Conservation (phyloP, 2,329 filamentous ascomycete species). For the Cadophora sp. region DNA sequence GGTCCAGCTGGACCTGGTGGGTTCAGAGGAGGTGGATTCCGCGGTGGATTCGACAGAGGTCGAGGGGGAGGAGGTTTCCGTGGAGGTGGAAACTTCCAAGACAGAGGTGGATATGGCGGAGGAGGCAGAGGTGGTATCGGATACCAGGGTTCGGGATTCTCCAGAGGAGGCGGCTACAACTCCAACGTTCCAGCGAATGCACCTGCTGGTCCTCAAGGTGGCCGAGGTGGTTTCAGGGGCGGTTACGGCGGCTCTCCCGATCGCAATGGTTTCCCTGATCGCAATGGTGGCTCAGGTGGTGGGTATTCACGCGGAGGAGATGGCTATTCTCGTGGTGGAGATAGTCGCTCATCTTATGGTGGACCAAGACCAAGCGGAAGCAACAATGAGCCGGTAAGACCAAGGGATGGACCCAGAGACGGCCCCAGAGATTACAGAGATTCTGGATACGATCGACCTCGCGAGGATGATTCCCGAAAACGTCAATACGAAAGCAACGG, state of each 20-base stretch:
- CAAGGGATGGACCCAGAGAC: constrained; percentile 46
- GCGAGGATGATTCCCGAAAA: constrained; percentile 59
- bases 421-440: constrained; percentile 53
- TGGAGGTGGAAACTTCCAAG: constrained; percentile 44
- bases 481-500: constrained; percentile 65
- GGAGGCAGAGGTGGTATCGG: constrained; percentile 45
- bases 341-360: constrained; percentile 44
- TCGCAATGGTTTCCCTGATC: constrained; percentile 44
- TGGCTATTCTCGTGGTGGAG: constrained; percentile 46
- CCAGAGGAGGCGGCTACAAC: constrained; percentile 41
- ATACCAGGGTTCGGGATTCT: constrained; percentile 41
- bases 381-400: constrained; percentile 84
- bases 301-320: constrained; percentile 50
- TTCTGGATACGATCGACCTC: constrained; percentile 59
- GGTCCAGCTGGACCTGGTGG: constrained; percentile 58
- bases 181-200: constrained; percentile 60
- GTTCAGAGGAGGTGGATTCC: constrained; percentile 53
- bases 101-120: constrained; percentile 41
- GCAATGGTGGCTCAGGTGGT: constrained; percentile 45
- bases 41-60: constrained; percentile 48
- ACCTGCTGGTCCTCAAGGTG: constrained; percentile 65
- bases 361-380: constrained; percentile 57
- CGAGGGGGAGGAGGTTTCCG: constrained; percentile 58
- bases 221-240: constrained; percentile 54
- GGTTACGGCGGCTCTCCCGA: constrained; percentile 42